Base-by-base conservation (phyloP, 441 rosid species). In the Eruca vesicaria region DNA sequence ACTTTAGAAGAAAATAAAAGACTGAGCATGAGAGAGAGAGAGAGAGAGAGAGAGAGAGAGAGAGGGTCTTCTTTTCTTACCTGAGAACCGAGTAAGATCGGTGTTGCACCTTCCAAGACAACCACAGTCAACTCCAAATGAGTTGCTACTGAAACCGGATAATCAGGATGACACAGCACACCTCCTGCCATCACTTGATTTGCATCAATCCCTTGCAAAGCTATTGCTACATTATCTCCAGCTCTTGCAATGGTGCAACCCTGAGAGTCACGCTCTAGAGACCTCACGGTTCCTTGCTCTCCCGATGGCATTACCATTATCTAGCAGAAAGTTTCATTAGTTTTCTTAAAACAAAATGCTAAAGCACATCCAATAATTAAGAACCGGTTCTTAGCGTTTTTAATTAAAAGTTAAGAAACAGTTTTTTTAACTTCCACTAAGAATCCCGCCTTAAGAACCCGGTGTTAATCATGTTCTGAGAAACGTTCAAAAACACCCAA, bases 31-130 rank as follows among this genome's bases (percentile, higher is more conserved):
- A 14, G 18, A 48, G 38, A 35, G 10, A n/a, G n/a, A n/a, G n/a
- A n/a, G n/a, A n/a, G n/a, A n/a, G n/a, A n/a, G n/a, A n/a, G n/a
- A n/a, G n/a, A n/a, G n/a, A n/a, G n/a, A n/a, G n/a, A n/a, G n/a
- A n/a, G n/a, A n/a, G 10, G 3, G 15, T 0, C 16, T 5, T 45
- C 10, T 14, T 33, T 50, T 0, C 75, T 67, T 74, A 92, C 99
- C 88, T 89, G 97, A 76, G 98, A 86, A 56, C 99, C 99, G n/a
- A 85, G 83, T 38, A 96, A 72, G 84, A 96, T 89, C 10, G 98
- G 99, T 53, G 83, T 77, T 38, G 93, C 85, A 45, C 84, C 85
- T 76, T 96, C 98, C 77, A 96, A 82, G 67, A 89, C 76, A 0
- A 92, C 84, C 77, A 94, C 87, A 82, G 80, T 89, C 79, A 96